phyloP scores from a whole-genome alignment of 225 moss, liverwort and hornwort species.

The Takakia lepidozioides region DNA sequence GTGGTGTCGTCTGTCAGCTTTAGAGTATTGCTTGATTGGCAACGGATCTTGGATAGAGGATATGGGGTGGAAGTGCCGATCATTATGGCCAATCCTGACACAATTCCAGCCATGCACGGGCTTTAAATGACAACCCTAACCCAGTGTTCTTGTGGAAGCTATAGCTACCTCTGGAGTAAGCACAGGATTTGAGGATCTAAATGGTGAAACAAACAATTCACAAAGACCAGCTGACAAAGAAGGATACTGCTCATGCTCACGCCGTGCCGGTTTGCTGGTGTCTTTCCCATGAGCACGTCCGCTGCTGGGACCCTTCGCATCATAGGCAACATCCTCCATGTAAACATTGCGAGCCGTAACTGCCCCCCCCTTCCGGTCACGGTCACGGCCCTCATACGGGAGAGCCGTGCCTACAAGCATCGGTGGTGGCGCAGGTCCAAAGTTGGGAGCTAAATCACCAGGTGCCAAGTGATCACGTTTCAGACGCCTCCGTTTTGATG shows the following conservation, averaged over 20 bases:
- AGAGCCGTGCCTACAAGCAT: constrained; percentile 35
- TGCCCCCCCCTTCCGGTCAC: constrained; percentile 68
- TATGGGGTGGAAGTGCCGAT: neutral
- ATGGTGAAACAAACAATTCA: neutral
- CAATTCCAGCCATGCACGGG: too few relatives aligned
- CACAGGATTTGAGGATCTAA: too few relatives aligned
- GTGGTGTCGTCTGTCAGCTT: too few relatives aligned
- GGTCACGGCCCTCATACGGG: constrained; percentile 72
- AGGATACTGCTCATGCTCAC: constrained; percentile 99
- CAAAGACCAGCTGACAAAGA: too few relatives aligned
- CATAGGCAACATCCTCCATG: constrained; percentile 68
- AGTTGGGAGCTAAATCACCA: constrained; percentile 47
- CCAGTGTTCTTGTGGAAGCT: too few relatives aligned
- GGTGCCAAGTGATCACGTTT: constrained; percentile 73
- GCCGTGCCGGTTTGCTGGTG: constrained; percentile 56
- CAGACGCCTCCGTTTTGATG: constrained; percentile 73
- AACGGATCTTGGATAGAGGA: too few relatives aligned
- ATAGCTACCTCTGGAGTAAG: too few relatives aligned
- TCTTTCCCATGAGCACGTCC: constrained; percentile 81
- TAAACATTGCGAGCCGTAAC: constrained; percentile 52
- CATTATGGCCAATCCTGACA: neutral
- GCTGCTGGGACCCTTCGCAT: constrained; percentile 65
- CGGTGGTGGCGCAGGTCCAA: constrained; percentile 35
- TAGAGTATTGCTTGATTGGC: too few relatives aligned
- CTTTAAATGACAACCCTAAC: too few relatives aligned